Evolutionary conservation across 495 filamentous ascomycete species (phyloP).

Genomic region (Penicillium crystallinum): DNA sequence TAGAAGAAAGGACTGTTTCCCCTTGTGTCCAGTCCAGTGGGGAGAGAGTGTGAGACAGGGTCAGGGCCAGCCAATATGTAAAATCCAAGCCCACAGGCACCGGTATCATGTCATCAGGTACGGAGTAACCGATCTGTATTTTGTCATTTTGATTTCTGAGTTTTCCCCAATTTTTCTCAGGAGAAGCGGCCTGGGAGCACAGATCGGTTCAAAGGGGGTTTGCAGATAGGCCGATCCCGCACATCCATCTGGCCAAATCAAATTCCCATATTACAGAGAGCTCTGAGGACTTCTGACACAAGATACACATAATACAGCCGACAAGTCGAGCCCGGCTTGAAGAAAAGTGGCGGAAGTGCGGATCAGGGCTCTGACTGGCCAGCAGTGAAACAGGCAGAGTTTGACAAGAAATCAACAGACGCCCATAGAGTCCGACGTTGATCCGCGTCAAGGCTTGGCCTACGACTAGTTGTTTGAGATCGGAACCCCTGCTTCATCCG

Average conservation of each 20-base stretch:
- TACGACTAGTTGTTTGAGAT: slow-evolving; percentile 13
- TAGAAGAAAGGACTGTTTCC: slow-evolving; percentile 5
- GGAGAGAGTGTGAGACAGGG: slow-evolving; percentile 17
- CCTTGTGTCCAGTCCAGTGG: slow-evolving; percentile 12
- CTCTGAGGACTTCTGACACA: background rate
- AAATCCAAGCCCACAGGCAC: slow-evolving; percentile 8
- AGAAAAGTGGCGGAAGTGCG: slow-evolving; percentile 7
- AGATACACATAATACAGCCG: slow-evolving; percentile 13
- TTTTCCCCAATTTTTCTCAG: background rate
- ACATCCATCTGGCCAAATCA: slow-evolving; percentile 1
- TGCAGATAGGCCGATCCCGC: slow-evolving; percentile 1
- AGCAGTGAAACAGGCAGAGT: slow-evolving; percentile 16
- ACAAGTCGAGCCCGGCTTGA: slow-evolving; percentile 11
- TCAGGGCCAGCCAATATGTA: slow-evolving; percentile 12
- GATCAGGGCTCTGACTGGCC: slow-evolving; percentile 10
- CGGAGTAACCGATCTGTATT: background rate
- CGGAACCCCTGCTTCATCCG: slow-evolving; percentile 6
- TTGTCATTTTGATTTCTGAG: background rate
- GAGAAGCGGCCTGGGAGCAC: background rate
- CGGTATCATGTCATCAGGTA: slow-evolving; percentile 2
- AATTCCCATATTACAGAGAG: background rate
- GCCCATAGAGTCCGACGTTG: slow-evolving; percentile 2
- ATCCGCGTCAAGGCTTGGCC: slow-evolving; percentile 10
- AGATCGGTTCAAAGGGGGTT: background rate
- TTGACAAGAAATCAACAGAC: slow-evolving; percentile 9